Percentiles rank a stretch among this genome's conserved stretches.
phyloP scores from a whole-genome alignment of 768 basidiomycete species.

The Austroboletus eburneus region DNA sequence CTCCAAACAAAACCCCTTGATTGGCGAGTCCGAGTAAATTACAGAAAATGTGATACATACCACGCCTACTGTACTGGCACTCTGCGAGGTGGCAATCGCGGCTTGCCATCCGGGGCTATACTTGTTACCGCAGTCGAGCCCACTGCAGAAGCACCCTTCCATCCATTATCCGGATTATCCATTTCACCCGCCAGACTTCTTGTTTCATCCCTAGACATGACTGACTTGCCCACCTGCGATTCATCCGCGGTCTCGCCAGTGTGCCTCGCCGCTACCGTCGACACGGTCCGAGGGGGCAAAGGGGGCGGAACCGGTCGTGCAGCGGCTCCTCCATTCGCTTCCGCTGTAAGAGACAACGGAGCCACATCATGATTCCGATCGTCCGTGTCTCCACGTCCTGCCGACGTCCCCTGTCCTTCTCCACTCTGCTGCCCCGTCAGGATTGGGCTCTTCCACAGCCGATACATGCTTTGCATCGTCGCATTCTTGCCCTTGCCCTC shows the following conservation, averaged over 20 bases:
- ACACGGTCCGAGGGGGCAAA: constrained; percentile 39
- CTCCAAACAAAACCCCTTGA: constrained; percentile 5
- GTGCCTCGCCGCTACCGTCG: constrained; percentile 30
- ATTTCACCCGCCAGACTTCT: constrained; percentile 26
- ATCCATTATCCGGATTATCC: constrained; percentile 5
- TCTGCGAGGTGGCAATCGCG: constrained; percentile 36
- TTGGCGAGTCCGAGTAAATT: too few species aligned
- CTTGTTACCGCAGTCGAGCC: constrained; percentile 4
- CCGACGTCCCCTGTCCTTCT: constrained; percentile 12
- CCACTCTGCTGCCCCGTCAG: constrained; percentile 26
- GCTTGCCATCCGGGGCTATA: constrained; percentile 15
- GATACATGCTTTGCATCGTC: constrained; percentile 65
- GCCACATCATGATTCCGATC: constrained; percentile 29
- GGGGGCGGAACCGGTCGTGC: constrained; percentile 35
- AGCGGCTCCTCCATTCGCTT: constrained; percentile 10
- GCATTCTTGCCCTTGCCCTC: constrained; percentile 43
- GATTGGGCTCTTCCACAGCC: constrained; percentile 64
- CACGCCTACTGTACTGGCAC: too few species aligned
- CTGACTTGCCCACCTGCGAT: constrained; percentile 53
- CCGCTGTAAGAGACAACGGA: constrained; percentile 26
- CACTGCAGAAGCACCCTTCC: constrained; percentile 4
- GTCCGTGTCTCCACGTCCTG: constrained; percentile 8
- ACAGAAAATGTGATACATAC: too few species aligned
- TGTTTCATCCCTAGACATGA: constrained; percentile 45
- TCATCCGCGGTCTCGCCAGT: constrained; percentile 25